Base-by-base conservation (phyloP, 371 early-diverging fungal species). In the Batkoa obscura region DNA sequence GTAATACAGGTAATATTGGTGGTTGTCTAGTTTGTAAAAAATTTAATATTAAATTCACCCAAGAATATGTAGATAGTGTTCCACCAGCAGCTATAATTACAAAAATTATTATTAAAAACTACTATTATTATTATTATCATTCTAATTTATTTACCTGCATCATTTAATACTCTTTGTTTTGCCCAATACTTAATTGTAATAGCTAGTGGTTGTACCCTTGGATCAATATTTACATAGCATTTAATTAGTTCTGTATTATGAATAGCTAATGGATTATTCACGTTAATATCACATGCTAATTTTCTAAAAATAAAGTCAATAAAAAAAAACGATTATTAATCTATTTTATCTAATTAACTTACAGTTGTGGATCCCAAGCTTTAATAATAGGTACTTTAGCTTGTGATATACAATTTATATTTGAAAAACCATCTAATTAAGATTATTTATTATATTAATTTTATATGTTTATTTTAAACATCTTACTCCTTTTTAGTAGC, bases 11-110 rank as follows among this genome's bases (percentile, higher is more conserved):
- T 17, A 94, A 67, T 55, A 94, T 85, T 0, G 93, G 86, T 35
- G 91, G 90, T 12, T 76, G 56, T n/a, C 90, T 81, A 72, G 74
- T 82, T 67, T 94, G 94, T 41, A 94, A 66, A 63, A 88, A 94
- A 60, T 86, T 83, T 9, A 94, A 66, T 34, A 82, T 77, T 76
- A 92, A 82, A 62, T 84, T 85, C 15, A 85, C 86, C 92, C 92
- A 91, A 23, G 93, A 82, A 66, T 94, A 94, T 1, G 88, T 86
- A 37, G 89, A 88, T 43, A 94, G 64, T 0, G 94, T 94, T 10
- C 94, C 94, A 45, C 93, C 91, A 38, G 47, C 55, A 31, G 53
- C 59, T 55, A 55, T 41, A 30, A 31, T 9, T 32, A 48, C 13
- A 56, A 34, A 15, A n/a, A 43, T 30, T 46, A 32, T 12, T 37